These are phyloP conservation scores for Aspergillus flavus DNA, from an alignment of 2,329 filamentous ascomycete species.

Conservation along the genomic window DNA sequence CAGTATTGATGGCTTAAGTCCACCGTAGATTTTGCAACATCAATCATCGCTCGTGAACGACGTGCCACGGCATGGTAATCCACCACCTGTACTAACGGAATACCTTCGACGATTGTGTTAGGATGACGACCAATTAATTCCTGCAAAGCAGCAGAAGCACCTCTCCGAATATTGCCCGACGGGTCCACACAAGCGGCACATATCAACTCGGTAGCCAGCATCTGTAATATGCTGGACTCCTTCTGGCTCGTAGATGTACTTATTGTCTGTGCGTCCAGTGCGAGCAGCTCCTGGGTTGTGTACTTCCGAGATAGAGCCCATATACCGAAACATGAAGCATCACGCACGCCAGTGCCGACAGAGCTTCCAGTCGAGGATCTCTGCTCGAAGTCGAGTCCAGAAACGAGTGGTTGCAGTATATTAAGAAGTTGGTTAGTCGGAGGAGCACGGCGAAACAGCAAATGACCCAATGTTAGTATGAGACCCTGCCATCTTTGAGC, in stretches of 20 bases:
- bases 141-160: conserved; percentile 89
- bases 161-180: conserved; percentile 88
- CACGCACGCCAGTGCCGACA: conserved; percentile 85
- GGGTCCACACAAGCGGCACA: conserved; percentile 83
- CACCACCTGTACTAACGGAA: conserved; percentile 81
- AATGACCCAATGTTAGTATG: conserved; percentile 81
- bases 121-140: conserved; percentile 93
- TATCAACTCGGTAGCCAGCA: conserved; percentile 79
- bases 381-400: conserved; percentile 86
- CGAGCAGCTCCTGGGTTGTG: conserved; percentile 72
- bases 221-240: conserved; percentile 63
- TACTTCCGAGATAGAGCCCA: conserved; percentile 92
- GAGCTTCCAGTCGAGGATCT: conserved; percentile 81
- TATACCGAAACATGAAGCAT: conserved; percentile 94
- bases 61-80: conserved; percentile 93
- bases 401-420: conserved; percentile 74
- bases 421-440: conserved; percentile 69
- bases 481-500: conserved; percentile 89
- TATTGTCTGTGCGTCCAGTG: conserved; percentile 51
- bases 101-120: conserved; percentile 78
- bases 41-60: conserved; percentile 76
- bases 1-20: conserved; percentile 67
- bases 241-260: conserved; percentile 30
- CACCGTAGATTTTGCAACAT: conserved; percentile 72
- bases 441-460: conserved; percentile 82